phyloP scores from a whole-genome alignment of 176 grass and related monocot genomes.

The Chrysopogon serrulatus region DNA sequence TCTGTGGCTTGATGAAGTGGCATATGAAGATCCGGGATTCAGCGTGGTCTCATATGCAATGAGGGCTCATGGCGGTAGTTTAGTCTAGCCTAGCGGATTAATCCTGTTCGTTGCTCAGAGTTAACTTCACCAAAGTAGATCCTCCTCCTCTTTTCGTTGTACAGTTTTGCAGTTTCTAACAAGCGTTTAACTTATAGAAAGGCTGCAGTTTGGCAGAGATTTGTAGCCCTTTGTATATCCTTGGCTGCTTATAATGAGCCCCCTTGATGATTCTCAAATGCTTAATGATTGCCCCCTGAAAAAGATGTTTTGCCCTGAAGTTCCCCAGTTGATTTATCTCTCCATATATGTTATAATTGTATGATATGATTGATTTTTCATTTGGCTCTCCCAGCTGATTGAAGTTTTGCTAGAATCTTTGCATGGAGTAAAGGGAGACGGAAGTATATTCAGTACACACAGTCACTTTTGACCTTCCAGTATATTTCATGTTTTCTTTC shows the following conservation, averaged over 20 bases:
- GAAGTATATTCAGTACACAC: background rate
- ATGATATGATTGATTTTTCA: background rate
- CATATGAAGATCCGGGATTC: conserved; percentile 46
- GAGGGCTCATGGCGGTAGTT: conserved; percentile 31
- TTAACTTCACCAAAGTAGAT: conserved; percentile 57
- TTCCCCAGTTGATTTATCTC: conserved; percentile 13
- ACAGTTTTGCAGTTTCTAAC: conserved; percentile 60
- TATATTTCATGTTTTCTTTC: background rate
- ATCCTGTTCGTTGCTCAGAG: conserved; percentile 63
- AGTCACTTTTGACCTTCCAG: background rate
- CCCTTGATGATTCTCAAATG: conserved; percentile 34
- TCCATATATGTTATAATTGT: background rate
- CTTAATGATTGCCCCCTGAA: conserved; percentile 34
- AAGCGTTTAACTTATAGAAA: conserved; percentile 48
- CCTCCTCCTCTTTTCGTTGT: conserved; percentile 49
- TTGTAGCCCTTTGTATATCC: conserved; percentile 44
- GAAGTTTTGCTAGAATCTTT: background rate
- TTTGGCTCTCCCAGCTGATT: background rate
- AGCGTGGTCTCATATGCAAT: conserved; percentile 48
- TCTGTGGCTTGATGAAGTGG: conserved; percentile 50
- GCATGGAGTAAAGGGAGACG: background rate
- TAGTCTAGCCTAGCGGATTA: conserved; percentile 52
- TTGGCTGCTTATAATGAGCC: conserved; percentile 27
- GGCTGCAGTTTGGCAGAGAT: conserved; percentile 29
- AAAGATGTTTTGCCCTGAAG: background rate